Base-by-base conservation (phyloP, 2,329 filamentous ascomycete genomes). In the Parascedosporium putredinis region DNA sequence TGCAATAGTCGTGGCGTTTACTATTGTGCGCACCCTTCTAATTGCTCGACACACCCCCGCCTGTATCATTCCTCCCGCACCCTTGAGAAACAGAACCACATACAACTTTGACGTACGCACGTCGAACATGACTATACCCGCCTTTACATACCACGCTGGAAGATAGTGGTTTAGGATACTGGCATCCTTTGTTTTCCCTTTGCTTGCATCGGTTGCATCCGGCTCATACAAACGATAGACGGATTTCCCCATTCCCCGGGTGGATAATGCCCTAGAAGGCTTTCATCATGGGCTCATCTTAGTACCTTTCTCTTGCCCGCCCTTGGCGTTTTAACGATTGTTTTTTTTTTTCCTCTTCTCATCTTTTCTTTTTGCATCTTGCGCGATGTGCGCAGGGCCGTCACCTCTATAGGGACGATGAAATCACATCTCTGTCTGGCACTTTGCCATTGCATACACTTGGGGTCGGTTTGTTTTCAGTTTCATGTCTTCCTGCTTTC, bases 351-450 rank as follows among this genome's bases (percentile, higher is more conserved):
- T 23, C 14, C 23, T 16, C 16, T 24, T 38, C 22, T 36, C 33
- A 25, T 24, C 22, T 25, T 46, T 27, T 24, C 45, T 8, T 50
- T 33, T 47, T 18, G 38, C 10, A 29, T 24, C 5, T 48, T 40
- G 14, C 23, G n/a, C 47, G 34, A n/a, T 34, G 47, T 31, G 25
- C 47, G 8, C 47, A n/a, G n/a, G n/a, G n/a, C n/a, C n/a, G n/a
- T n/a, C n/a, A n/a, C n/a, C n/a, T n/a, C n/a, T n/a, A n/a, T n/a
- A n/a, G n/a, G n/a, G n/a, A 48, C 29, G 24, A 24, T 25, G 40
- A 23, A 22, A 36, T 49, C 42, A 34, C 47, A 40, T 27, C 47
- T n/a, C 22, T 24, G 38, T 42, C 20, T 42, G 23, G 38, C 38
- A 42, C 23, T 42, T 42, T 42, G 6, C 27, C 18, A 20, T 8